Base-by-base conservation (phyloP, 2,329 filamentous ascomycete genomes). In the Fonsecaea multimorphosa region DNA sequence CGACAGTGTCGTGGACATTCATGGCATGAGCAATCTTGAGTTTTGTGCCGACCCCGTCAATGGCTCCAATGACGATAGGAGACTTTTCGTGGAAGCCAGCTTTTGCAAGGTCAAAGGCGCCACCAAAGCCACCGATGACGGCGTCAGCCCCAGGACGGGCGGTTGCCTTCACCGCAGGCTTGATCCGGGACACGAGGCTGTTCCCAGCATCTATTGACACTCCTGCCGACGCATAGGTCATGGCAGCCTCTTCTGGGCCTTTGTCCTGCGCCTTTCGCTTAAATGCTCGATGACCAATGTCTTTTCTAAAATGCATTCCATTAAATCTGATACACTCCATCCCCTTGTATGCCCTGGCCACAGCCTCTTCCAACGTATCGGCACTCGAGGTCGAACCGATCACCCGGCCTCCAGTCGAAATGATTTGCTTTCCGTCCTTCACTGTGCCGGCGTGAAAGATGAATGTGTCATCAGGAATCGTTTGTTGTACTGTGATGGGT, bases 151-250 rank as follows among this genome's bases (percentile, higher is more conserved):
- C 95, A 14, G 93, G 87, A 19, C 93, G 88, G 73, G 86, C 87
- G 27, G 95, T 99, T 52, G 91, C 91, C 31, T 87, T 86, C n/a
- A 98, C 94, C 5, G 91, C 91, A 68, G 87, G 86, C 81, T 96
- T 97, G 84, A 99, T 99, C 71, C 89, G 88, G 75, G 93, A 87
- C 53, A 99, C 94, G 53, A 99, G 91, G 68, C 91, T 87, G 76
- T 99, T 99, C 29, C 95, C 95, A 6, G 92, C 91, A 70, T 97
- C 92, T 68, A 99, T 97, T 72, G 91, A 95, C 24, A 99, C 95
- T 64, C 95, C 95, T 1, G 95, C 93, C 58, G 91, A 87, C 8
- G 94, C 95, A 76, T 99, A 99, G 7, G 95, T 98, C 76, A 99
- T 85, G 59, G 56, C 19, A 8, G 55, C 46, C 5, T 62, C 56